Conservation (phyloP, 225 moss, liverwort and hornwort genomes). For the Marchantia polymorpha region DNA sequence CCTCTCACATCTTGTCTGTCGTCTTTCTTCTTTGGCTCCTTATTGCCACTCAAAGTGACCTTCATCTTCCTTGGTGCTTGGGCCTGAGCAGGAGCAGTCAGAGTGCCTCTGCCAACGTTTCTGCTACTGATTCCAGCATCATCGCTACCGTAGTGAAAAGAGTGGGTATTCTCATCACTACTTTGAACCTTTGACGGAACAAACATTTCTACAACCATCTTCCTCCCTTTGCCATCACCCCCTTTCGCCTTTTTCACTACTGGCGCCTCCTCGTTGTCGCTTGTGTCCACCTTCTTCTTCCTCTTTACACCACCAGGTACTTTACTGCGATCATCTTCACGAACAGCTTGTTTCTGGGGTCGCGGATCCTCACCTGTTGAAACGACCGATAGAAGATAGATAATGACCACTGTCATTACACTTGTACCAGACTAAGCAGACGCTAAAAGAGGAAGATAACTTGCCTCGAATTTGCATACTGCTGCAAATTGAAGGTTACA, state of each 20-base stretch:
- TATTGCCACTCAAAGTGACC: conserved; percentile 16
- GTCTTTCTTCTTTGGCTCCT: conserved; percentile 15
- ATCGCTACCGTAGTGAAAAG: conserved; percentile 56
- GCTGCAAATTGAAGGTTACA: too few species aligned
- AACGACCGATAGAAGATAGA: not conserved
- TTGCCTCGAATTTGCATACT: too few species aligned
- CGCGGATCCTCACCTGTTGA: conserved; percentile 65
- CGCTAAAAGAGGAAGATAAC: too few species aligned
- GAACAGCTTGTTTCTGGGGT: conserved; percentile 52
- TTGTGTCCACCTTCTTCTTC: conserved; percentile 53
- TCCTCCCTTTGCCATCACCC: conserved; percentile 23
- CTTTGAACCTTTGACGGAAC: conserved; percentile 42
- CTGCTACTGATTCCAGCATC: conserved; percentile 26
- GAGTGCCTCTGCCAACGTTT: conserved; percentile 15
- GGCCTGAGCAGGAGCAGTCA: not conserved
- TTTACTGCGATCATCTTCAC: conserved; percentile 52
- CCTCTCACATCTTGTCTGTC: conserved; percentile 23
- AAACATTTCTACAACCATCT: not conserved
- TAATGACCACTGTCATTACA: too few species aligned
- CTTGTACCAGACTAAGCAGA: too few species aligned
- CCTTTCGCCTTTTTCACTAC: conserved; percentile 55
- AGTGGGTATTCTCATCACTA: conserved; percentile 46
- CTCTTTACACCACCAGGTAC: conserved; percentile 43
- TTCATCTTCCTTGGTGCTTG: conserved; percentile 31
- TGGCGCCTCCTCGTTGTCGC: conserved; percentile 54